Evolutionary conservation across 1,284 basidiomycete species (phyloP).

Genomic region (Hemileia vastatrix): DNA sequence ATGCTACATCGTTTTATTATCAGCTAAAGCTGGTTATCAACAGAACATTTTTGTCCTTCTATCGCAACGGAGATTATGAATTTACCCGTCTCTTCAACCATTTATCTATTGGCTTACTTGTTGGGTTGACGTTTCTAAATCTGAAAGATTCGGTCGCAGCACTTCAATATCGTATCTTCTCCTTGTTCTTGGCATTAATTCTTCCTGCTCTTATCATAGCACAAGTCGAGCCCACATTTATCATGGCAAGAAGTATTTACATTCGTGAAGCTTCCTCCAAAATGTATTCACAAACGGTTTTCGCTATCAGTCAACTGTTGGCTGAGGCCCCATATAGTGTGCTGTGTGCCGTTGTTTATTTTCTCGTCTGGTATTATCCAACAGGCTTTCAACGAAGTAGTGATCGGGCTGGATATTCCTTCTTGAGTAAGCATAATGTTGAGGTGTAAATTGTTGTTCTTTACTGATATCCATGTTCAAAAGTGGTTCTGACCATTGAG

Average conservation of each 20-base stretch:
- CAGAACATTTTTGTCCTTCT: slow-evolving; percentile 66
- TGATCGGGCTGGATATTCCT: slow-evolving; percentile 59
- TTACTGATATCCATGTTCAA: slow-evolving; percentile 50
- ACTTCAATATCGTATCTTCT: slow-evolving; percentile 74
- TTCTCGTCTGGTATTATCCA: slow-evolving; percentile 54
- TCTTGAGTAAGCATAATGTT: slow-evolving; percentile 49
- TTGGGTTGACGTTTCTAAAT: slow-evolving; percentile 74
- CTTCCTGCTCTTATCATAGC: slow-evolving; percentile 60
- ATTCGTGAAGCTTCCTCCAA: slow-evolving; percentile 55
- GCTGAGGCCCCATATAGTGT: slow-evolving; percentile 68
- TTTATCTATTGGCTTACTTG: slow-evolving; percentile 58
- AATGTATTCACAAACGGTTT: slow-evolving; percentile 69
- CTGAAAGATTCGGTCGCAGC: slow-evolving; percentile 60
- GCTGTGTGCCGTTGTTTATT: slow-evolving; percentile 63
- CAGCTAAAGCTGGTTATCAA: slow-evolving; percentile 65
- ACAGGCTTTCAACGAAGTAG: slow-evolving; percentile 52
- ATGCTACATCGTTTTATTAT: slow-evolving; percentile 62
- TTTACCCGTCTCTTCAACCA: slow-evolving; percentile 65
- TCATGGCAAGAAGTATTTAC: slow-evolving; percentile 62
- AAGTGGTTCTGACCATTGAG: slow-evolving; percentile 59
- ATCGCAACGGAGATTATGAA: slow-evolving; percentile 68
- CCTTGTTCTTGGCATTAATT: slow-evolving; percentile 47
- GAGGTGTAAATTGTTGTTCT: not conserved
- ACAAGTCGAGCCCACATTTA: slow-evolving; percentile 77
- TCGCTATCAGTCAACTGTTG: slow-evolving; percentile 68